Conservation (phyloP, 805 yeast species). For the Candida fluviatilis region DNA sequence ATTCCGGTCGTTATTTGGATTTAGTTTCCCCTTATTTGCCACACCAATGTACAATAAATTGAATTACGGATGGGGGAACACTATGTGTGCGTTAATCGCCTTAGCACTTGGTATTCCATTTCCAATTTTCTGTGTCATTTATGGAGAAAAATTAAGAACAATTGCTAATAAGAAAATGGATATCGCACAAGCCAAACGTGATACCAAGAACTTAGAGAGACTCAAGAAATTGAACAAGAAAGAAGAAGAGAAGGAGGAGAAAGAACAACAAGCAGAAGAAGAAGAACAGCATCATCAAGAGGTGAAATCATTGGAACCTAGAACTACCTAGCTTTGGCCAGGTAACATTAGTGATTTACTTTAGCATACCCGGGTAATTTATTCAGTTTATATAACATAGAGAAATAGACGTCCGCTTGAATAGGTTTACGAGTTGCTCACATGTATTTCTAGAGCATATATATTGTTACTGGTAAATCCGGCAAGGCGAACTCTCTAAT, state of each 20-base stretch:
- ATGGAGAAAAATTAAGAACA: conserved; percentile 55
- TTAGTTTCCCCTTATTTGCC: conserved; percentile 65
- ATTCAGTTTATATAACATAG: no score
- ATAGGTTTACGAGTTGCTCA: no score
- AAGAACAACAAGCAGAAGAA: background rate
- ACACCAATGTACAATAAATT: conserved; percentile 49
- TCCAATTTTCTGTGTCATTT: conserved; percentile 52
- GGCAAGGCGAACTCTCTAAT: no score
- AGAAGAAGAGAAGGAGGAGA: background rate
- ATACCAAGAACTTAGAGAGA: conserved; percentile 36
- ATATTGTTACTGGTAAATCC: no score
- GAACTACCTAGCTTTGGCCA: no score
- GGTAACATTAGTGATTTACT: no score
- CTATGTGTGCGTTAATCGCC: conserved; percentile 56
- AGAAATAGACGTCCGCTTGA: no score
- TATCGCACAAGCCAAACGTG: conserved; percentile 41
- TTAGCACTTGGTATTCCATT: conserved; percentile 61
- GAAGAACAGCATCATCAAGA: background rate
- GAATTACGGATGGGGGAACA: conserved; percentile 71
- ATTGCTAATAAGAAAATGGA: conserved; percentile 55
- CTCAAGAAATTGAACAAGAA: conserved; percentile 17
- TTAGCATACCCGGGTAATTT: no score
- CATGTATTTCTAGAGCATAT: no score
- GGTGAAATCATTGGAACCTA: no score
- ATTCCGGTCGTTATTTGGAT: conserved; percentile 64